These are phyloP conservation scores for Diddensiella santjacobensis DNA, from an alignment of 805 yeast species.

Conservation along the genomic window DNA sequence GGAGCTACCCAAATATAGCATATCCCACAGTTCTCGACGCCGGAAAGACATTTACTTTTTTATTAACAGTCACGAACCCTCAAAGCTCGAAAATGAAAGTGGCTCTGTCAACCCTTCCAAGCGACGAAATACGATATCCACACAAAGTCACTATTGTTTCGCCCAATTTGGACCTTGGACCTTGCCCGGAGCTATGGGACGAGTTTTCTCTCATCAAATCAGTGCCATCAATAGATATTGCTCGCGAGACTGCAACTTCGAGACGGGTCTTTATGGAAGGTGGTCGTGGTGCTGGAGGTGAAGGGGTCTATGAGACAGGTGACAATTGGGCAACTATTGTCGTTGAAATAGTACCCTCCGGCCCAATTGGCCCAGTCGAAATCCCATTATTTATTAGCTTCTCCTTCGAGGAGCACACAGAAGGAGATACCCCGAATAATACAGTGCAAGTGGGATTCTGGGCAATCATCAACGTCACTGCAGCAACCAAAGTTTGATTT, in stretches of 20 bases:
- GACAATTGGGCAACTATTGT: slow-evolving; percentile 29
- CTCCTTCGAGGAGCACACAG: slow-evolving; percentile 11
- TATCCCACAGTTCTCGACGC: slow-evolving; percentile 2
- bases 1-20: background rate
- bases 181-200: slow-evolving; percentile 24
- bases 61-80: slow-evolving; percentile 26
- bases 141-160: slow-evolving; percentile 18
- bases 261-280: slow-evolving; percentile 29
- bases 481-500: background rate
- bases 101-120: slow-evolving; percentile 17
- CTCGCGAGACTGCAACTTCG: slow-evolving; percentile 27
- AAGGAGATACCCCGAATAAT: slow-evolving; percentile 1
- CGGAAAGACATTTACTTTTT: slow-evolving; percentile 6
- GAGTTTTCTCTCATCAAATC: slow-evolving; percentile 23
- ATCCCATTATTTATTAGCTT: slow-evolving; percentile 20
- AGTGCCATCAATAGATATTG: slow-evolving; percentile 25
- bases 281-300: slow-evolving; percentile 13
- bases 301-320: slow-evolving; percentile 22
- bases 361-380: slow-evolving; percentile 1
- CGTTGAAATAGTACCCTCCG: slow-evolving; percentile 15
- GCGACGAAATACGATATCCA: slow-evolving; percentile 6
- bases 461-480: slow-evolving; percentile 8
- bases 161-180: slow-evolving; percentile 25
- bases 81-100: slow-evolving; percentile 14
- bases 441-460: slow-evolving; percentile 14